Evolutionary conservation across 768 basidiomycete genomes (phyloP).

Genomic region (Termitomyces sp.): DNA sequence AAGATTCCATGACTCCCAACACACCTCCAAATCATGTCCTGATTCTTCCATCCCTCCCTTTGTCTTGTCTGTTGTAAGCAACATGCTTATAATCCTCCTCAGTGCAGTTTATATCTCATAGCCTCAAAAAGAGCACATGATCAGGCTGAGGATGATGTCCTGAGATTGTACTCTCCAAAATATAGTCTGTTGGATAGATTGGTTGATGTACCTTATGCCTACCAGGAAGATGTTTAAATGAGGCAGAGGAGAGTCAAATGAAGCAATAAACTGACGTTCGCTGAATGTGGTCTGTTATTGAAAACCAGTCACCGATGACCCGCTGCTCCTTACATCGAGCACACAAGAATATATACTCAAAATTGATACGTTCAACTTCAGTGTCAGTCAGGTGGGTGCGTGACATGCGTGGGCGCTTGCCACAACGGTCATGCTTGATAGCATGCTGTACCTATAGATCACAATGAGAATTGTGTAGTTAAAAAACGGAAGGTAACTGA

Average conservation of each 20-base stretch:
- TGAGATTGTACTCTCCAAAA: not conserved
- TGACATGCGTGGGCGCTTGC: not conserved
- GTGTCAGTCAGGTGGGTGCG: not conserved
- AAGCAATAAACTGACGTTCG: not conserved
- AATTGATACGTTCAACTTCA: not conserved
- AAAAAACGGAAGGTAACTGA: not conserved
- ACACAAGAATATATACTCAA: not conserved
- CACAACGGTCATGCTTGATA: not conserved
- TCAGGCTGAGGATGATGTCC: not conserved
- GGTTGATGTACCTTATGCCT: not conserved
- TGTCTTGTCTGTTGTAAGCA: no score
- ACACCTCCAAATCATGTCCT: no score
- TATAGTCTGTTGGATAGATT: not conserved
- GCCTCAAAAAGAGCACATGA: no score
- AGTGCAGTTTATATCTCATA: no score
- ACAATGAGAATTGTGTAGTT: not conserved
- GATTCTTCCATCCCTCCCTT: no score
- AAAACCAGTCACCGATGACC: not conserved
- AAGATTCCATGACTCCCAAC: no score
- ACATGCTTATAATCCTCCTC: no score
- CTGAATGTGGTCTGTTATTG: not conserved
- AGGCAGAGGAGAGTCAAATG: no score
- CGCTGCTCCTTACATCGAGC: not conserved
- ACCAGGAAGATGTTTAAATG: no score
- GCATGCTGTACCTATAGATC: not conserved